These are phyloP conservation scores for Coffea canephora DNA, from an alignment of 257 asterid species.

Conservation along the genomic window DNA sequence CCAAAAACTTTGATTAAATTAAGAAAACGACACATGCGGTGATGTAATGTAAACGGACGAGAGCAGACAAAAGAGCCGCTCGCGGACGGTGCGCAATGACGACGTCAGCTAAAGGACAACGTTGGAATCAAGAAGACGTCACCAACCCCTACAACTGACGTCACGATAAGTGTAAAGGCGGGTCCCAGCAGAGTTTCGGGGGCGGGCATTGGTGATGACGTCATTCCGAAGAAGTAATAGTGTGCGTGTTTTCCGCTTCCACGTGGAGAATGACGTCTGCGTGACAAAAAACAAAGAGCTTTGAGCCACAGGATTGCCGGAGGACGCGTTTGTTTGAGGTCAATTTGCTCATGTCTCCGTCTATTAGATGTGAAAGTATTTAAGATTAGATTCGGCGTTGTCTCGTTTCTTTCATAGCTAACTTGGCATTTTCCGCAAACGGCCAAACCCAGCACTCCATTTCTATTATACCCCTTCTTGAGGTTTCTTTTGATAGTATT, in stretches of 20 bases:
- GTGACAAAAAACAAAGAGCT: not conserved
- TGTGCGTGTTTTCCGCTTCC: not conserved
- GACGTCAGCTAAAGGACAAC: slow-evolving; percentile 9
- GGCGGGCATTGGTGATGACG: not conserved
- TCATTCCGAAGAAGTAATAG: not conserved
- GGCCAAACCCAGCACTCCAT: not conserved
- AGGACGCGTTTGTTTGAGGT: slow-evolving; percentile 12
- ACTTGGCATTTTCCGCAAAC: not conserved
- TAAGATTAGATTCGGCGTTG: not conserved
- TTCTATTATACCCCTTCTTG: not conserved
- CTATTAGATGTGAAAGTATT: not conserved
- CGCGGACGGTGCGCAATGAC: slow-evolving; percentile 23
- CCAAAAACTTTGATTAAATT: not conserved
- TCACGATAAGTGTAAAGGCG: not conserved
- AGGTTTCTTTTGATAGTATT: not conserved
- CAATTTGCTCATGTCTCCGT: not conserved
- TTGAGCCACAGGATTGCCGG: not conserved
- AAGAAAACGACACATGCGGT: not conserved
- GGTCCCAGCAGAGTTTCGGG: not conserved
- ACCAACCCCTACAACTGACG: not conserved
- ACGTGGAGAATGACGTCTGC: not conserved
- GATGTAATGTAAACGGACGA: not conserved
- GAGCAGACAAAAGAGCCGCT: slow-evolving; percentile 11
- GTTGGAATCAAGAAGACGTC: slow-evolving; percentile 5
- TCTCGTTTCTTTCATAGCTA: not conserved